A percentile compares a stretch with the other conserved stretches of the same genome.
Conservation (phyloP, 2,329 filamentous ascomycete species). For the Colletotrichum simmondsii region DNA sequence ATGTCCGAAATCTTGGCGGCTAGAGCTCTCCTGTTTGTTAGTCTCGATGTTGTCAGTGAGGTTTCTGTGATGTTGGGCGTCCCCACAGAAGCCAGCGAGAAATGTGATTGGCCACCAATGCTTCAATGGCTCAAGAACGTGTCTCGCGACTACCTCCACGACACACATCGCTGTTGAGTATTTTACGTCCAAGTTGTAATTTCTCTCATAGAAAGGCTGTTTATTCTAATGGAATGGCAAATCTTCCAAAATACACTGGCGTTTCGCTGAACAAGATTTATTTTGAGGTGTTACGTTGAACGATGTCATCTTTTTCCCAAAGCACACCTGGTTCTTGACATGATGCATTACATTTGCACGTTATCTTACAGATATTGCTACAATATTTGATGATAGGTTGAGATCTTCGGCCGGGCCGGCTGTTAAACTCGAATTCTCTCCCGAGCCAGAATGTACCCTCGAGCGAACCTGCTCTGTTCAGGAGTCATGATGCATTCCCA, state of each 20-base stretch:
- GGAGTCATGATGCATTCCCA: background rate
- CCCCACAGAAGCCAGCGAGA: background rate
- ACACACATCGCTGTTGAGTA: background rate
- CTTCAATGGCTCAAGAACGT: background rate
- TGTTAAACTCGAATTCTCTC: background rate
- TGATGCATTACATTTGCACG: background rate
- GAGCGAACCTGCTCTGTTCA: background rate
- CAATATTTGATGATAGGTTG: background rate
- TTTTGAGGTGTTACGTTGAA: too few relatives aligned
- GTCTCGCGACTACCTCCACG: background rate
- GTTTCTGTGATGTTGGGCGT: slow-evolving; percentile 8
- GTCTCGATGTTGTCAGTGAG: slow-evolving; percentile 17
- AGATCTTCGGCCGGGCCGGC: background rate
- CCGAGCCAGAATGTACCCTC: background rate
- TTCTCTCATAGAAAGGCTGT: background rate
- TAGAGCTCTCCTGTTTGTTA: background rate
- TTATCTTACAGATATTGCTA: slow-evolving; percentile 3
- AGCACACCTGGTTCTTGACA: background rate
- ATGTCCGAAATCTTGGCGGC: background rate
- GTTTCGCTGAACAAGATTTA: too few relatives aligned
- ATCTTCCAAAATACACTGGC: too few relatives aligned
- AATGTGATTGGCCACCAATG: slow-evolving; percentile 19
- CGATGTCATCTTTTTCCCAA: background rate
- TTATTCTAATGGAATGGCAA: too few relatives aligned
- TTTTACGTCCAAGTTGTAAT: background rate